Conservation (phyloP, 140 eudicot species). For the Oenanthe javanica region DNA sequence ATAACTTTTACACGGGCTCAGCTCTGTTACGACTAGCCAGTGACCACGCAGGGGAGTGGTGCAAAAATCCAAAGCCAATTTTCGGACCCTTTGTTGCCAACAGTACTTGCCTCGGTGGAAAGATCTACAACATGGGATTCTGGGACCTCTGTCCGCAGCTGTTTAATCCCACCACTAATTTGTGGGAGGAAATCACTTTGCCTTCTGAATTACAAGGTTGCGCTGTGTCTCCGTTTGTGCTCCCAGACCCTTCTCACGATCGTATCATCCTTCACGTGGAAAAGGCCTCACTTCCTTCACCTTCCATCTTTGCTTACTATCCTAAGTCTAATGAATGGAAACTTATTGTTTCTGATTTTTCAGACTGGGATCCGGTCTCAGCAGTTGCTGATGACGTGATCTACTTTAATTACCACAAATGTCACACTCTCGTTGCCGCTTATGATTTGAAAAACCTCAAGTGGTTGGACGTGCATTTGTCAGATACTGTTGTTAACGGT, state of each 20-base stretch:
- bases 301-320: background rate
- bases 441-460: constrained; percentile 2
- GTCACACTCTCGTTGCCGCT: background rate
- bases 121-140: background rate
- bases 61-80: background rate
- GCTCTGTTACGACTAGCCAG: background rate
- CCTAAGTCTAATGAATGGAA: background rate
- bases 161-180: background rate
- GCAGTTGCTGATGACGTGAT: background rate
- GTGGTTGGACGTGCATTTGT: background rate
- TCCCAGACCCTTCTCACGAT: background rate
- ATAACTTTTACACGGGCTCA: background rate
- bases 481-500: background rate
- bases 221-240: background rate
- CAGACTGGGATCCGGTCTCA: background rate
- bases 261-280: background rate
- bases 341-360: background rate
- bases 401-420: background rate
- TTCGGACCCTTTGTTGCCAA: background rate
- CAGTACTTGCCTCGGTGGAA: background rate
- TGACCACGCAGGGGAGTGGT: background rate
- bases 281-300: background rate
- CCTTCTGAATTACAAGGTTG: background rate
- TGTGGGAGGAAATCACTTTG: background rate
- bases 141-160: background rate